Base-by-base conservation (phyloP, 108 stramenopile species). In the Skeletonema menzelii region DNA sequence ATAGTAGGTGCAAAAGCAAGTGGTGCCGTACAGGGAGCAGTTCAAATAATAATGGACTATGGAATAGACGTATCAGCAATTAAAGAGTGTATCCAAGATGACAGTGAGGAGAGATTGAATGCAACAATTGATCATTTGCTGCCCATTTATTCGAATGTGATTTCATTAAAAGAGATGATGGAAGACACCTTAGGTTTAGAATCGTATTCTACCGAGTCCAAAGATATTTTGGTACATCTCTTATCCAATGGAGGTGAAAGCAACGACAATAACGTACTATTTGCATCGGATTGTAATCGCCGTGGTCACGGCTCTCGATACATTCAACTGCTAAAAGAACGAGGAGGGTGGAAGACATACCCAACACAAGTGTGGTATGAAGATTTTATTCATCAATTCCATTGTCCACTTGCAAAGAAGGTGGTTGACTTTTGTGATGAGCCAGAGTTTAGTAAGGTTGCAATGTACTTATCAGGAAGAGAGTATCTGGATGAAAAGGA, bases 401-500 rank as follows among this genome's bases (percentile, higher is more conserved):
- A 46, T 17, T 86, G 85, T 70, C 85, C 85, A 1, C 22, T 86
- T n/a, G 85, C 82, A 22, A 70, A 68, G 62, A 28, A 53, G 15
- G 40, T 77, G 8, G 65, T 86, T 30, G 80, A 80, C 19, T 77
- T 86, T 42, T 81, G 82, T 46, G 82, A 86, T 31, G 85, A 86
- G 59, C 85, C 85, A 15, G 59, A 75, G 32, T 86, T 86, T 62
- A 67, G 84, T 31, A 63, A 44, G 6, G 60, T 69, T 19, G 44
- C 77, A 37, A 76, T 86, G 64, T 86, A 64, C 35, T 27, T 83
- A 1, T 65, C 27, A 19, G 82, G 79, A 19, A 63, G 85, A 7
- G 75, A 86, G 59, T 83, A 65, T 56, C 37, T 86, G 30, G 85
- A 86, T 49, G 85, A 86, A 70, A 86, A 86, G 65, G 85, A 86